Percentiles rank a stretch among this genome's conserved stretches.
Evolutionary conservation across 805 yeast genomes (phyloP).

Genomic region (Saccharomycopsis fermentans): DNA sequence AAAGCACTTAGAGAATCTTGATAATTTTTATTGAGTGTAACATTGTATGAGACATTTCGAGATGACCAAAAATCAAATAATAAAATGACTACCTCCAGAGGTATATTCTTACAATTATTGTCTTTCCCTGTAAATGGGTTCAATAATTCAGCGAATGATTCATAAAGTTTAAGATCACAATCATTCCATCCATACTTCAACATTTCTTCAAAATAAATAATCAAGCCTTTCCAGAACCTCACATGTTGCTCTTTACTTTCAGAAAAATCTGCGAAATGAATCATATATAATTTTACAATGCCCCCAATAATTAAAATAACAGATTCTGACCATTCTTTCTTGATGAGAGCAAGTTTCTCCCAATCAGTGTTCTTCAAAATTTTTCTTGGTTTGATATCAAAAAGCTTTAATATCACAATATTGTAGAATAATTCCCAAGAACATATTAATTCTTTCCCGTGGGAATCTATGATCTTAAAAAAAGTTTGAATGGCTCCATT

Average conservation of each 20-base stretch:
- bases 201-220: constrained; percentile 37
- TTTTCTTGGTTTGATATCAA: constrained; percentile 21
- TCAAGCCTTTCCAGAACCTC: constrained; percentile 46
- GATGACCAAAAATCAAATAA: constrained; percentile 44
- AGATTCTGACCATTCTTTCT: constrained; percentile 48
- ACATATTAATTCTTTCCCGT: constrained; percentile 40
- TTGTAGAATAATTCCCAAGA: constrained; percentile 62
- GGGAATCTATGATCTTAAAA: constrained; percentile 70
- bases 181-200: constrained; percentile 38
- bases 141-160: constrained; percentile 40
- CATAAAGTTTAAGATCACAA: constrained; percentile 46
- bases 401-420: constrained; percentile 49
- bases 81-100: constrained; percentile 27
- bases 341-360: constrained; percentile 11
- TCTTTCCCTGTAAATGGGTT: constrained; percentile 22
- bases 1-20: constrained; percentile 53
- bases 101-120: constrained; percentile 19
- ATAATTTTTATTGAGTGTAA: constrained; percentile 31
- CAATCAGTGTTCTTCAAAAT: constrained; percentile 19
- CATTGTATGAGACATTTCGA: constrained; percentile 35
- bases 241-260: constrained; percentile 19
- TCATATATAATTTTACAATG: constrained; percentile 46
- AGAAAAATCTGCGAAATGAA: constrained; percentile 35
- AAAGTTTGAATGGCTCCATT: constrained; percentile 87
- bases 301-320: constrained; percentile 55